These are phyloP conservation scores for Aspergillus pseudoviridinutans DNA, from an alignment of 2,329 filamentous ascomycete species.

Conservation along the genomic window DNA sequence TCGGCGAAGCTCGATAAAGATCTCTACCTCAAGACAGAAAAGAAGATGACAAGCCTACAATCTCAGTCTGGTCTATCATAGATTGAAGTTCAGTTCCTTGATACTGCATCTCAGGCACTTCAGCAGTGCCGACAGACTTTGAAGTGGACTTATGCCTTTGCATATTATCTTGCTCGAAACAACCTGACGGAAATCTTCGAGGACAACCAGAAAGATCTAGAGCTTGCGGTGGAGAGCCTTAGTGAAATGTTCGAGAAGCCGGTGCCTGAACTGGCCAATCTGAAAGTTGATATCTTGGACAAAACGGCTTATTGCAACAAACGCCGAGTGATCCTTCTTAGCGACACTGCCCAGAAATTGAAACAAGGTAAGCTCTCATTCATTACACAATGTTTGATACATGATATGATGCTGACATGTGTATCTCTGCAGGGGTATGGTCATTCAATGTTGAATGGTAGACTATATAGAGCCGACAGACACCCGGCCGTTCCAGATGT, in stretches of 20 bases:
- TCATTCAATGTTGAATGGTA: slow-evolving; percentile 44
- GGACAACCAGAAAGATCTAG: slow-evolving; percentile 96
- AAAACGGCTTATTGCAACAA: slow-evolving; percentile 98
- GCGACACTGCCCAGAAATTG: slow-evolving; percentile 89
- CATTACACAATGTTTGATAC: neutral
- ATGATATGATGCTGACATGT: slow-evolving; percentile 6
- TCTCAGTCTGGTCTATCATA: slow-evolving; percentile 93
- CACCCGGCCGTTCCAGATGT: neutral
- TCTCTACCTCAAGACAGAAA: slow-evolving; percentile 92
- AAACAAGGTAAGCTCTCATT: slow-evolving; percentile 64
- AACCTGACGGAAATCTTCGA: slow-evolving; percentile 97
- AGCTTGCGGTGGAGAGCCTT: slow-evolving; percentile 92
- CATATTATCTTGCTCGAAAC: slow-evolving; percentile 93
- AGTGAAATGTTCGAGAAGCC: slow-evolving; percentile 99
- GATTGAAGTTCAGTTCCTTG: slow-evolving; percentile 98
- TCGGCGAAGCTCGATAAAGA: slow-evolving; percentile 96
- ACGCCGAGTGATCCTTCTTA: slow-evolving; percentile 79
- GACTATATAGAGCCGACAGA: slow-evolving; percentile 19
- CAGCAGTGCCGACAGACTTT: slow-evolving; percentile 97
- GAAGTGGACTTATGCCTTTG: slow-evolving; percentile 99
- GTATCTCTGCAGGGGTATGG: slow-evolving; percentile 37
- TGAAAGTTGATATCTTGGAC: slow-evolving; percentile 98
- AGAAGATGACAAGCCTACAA: slow-evolving; percentile 97
- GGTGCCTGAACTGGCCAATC: slow-evolving; percentile 73
- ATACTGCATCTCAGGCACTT: slow-evolving; percentile 85